These are phyloP conservation scores for Hsuehochloa calcarea DNA, from an alignment of 176 grass and related monocot species.

Conservation along the genomic window DNA sequence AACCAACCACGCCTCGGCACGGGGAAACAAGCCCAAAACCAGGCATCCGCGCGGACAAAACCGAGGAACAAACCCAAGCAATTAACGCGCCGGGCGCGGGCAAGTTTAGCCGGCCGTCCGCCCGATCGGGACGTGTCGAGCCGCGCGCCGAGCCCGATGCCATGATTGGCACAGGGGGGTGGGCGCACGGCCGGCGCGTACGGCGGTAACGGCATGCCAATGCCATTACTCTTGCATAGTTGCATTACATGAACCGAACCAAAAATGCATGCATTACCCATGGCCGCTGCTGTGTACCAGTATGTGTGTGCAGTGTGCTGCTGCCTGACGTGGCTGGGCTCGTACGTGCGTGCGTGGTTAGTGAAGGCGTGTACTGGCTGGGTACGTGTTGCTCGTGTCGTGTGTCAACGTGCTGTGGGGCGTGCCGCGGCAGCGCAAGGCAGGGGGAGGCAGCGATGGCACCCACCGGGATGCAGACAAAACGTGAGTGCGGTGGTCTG, in stretches of 20 bases:
- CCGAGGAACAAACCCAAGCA: background rate
- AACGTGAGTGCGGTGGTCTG: conserved; percentile 37
- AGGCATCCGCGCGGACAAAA: too few species aligned
- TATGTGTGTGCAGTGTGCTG: background rate
- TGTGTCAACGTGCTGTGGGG: background rate
- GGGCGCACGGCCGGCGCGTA: background rate
- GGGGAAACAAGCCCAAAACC: background rate
- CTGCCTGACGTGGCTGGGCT: background rate
- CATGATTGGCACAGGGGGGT: background rate
- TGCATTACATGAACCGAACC: background rate
- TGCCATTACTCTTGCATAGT: background rate
- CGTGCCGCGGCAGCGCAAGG: background rate
- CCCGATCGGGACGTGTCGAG: background rate
- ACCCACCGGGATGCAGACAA: conserved; percentile 36
- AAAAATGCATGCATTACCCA: background rate
- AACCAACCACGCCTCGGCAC: background rate
- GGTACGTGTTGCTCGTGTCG: background rate
- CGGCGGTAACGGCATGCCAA: background rate
- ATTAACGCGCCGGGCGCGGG: background rate
- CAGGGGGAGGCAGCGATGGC: conserved; percentile 25
- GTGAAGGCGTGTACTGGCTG: background rate
- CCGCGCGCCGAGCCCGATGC: background rate
- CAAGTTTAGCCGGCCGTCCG: background rate
- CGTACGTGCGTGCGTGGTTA: background rate
- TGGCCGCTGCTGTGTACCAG: background rate